These are phyloP conservation scores for Decorospora gaudefroyi DNA, from an alignment of 2,329 filamentous ascomycete genomes.

Conservation along the genomic window DNA sequence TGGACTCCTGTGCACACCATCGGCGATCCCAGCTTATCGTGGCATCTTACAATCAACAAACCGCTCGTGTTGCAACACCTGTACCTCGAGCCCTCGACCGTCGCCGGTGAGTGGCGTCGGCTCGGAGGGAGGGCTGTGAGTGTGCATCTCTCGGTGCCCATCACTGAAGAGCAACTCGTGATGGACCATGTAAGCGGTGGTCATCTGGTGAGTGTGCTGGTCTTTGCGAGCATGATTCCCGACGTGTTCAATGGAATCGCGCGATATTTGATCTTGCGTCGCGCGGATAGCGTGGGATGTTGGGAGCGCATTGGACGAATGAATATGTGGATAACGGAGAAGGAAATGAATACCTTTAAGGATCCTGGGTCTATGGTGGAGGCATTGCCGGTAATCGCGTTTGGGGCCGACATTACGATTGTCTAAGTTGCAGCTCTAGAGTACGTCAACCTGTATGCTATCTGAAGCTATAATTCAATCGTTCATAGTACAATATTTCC, in stretches of 20 bases:
- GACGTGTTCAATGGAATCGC: constrained; percentile 5
- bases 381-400: background rate
- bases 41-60: constrained; percentile 5
- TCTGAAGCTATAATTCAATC: too few relatives aligned
- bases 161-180: constrained; percentile 3
- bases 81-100: background rate
- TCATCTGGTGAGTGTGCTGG: background rate
- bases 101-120: constrained; percentile 1
- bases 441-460: too few relatives aligned
- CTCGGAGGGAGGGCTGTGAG: background rate
- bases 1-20: constrained; percentile 1
- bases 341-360: background rate
- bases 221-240: constrained; percentile 7
- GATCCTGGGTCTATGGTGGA: background rate
- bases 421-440: background rate
- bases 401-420: background rate
- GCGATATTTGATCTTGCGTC: constrained; percentile 1
- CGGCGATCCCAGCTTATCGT: background rate
- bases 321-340: constrained; percentile 9
- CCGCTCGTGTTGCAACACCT: constrained; percentile 2
- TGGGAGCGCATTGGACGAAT: constrained; percentile 5
- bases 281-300: background rate
- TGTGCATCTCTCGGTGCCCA: constrained; percentile 4
- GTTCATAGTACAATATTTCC: too few relatives aligned
- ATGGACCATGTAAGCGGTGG: background rate